phyloP scores from a whole-genome alignment of 352 stramenopile genomes.

The Pythium scleroteichum region DNA sequence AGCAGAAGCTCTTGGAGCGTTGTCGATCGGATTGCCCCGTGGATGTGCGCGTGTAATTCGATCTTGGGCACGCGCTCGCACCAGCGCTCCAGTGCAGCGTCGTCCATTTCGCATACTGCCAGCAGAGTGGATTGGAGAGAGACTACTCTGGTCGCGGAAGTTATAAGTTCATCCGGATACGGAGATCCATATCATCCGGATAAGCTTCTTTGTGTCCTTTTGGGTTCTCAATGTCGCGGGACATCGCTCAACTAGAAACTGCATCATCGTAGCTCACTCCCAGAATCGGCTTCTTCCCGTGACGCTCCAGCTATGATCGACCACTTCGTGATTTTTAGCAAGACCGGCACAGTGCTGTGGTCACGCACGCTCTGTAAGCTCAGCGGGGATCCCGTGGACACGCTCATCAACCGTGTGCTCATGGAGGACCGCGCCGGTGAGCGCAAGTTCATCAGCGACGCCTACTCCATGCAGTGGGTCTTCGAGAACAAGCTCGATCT shows the following conservation, averaged over 20 bases:
- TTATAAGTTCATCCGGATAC: constrained; percentile 18
- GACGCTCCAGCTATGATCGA: constrained; percentile 80
- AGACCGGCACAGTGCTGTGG: constrained; percentile 90
- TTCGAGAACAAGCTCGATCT: constrained; percentile 92
- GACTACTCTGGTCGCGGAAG: not conserved
- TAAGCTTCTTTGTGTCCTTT: constrained; percentile 26
- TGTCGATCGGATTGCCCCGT: constrained; percentile 71
- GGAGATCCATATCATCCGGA: constrained; percentile 12
- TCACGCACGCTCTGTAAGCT: constrained; percentile 88
- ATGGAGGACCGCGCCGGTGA: constrained; percentile 88
- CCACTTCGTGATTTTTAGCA: constrained; percentile 92
- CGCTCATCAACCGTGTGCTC: constrained; percentile 88
- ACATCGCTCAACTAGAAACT: not conserved
- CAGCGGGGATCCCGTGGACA: constrained; percentile 82
- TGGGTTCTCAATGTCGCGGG: constrained; percentile 7
- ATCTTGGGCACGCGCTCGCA: constrained; percentile 73
- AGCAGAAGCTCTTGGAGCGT: constrained; percentile 70
- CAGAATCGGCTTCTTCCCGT: not conserved
- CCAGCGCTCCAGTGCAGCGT: constrained; percentile 36
- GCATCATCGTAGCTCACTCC: constrained; percentile 1
- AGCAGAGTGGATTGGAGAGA: too few species aligned
- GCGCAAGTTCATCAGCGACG: constrained; percentile 82
- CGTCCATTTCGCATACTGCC: too few species aligned
- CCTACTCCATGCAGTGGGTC: constrained; percentile 90
- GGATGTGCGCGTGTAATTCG: constrained; percentile 89